Evolutionary conservation across 2,329 filamentous ascomycete species (phyloP).

Genomic region (Colletotrichum tropicale): DNA sequence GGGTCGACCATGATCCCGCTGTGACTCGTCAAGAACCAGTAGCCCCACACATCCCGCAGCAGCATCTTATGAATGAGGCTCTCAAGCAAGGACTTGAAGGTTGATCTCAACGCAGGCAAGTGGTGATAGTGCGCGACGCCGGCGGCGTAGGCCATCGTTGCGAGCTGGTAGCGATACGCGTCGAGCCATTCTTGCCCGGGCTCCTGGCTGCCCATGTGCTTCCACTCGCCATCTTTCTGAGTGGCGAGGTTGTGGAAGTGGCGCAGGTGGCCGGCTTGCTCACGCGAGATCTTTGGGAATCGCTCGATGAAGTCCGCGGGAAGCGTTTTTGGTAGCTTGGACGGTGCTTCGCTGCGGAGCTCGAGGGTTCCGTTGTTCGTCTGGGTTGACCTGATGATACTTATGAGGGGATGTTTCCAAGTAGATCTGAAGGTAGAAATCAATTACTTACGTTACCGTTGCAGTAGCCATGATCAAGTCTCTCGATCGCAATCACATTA

Average conservation of each 20-base stretch:
- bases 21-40: constrained; percentile 44
- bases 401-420: fast-evolving
- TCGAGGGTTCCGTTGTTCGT: neutral
- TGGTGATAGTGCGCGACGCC: constrained; percentile 42
- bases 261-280: constrained; percentile 37
- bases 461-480: neutral
- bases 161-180: constrained; percentile 42
- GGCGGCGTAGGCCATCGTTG: constrained; percentile 42
- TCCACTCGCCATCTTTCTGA: constrained; percentile 32
- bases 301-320: neutral
- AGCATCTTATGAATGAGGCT: constrained; percentile 45
- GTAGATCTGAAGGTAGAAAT: neutral
- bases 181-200: constrained; percentile 40
- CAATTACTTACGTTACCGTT: neutral
- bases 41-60: constrained; percentile 43
- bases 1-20: constrained; percentile 37
- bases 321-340: neutral
- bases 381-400: neutral
- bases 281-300: constrained; percentile 18
- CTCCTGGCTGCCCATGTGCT: constrained; percentile 35
- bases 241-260: constrained; percentile 38
- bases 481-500: fast-evolving
- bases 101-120: constrained; percentile 34
- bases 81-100: constrained; percentile 37
- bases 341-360: fast-evolving